Percentiles rank a stretch among this genome's conserved stretches.
Evolutionary conservation across 2,329 filamentous ascomycete species (phyloP).

Genomic region (Trichoderma brevicompactum): DNA sequence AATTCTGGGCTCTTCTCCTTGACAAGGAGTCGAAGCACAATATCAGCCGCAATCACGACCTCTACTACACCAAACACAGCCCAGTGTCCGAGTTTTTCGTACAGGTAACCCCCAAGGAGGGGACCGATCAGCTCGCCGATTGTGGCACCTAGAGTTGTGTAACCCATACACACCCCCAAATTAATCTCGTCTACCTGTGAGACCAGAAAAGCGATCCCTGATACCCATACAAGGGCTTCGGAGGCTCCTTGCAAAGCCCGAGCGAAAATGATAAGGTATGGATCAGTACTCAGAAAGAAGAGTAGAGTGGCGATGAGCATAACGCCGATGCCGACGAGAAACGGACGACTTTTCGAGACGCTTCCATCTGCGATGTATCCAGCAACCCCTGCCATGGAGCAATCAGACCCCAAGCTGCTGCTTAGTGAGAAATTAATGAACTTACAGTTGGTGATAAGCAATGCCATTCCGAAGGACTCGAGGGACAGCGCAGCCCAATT

Average conservation of each 20-base stretch:
- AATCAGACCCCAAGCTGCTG: not conserved
- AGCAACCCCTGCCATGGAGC: slow-evolving; percentile 17
- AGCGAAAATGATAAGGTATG: slow-evolving; percentile 26
- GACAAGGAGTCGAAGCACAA: slow-evolving; percentile 20
- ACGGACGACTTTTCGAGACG: slow-evolving; percentile 27
- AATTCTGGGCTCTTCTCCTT: slow-evolving; percentile 4
- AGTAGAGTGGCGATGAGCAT: slow-evolving; percentile 26
- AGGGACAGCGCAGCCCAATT: slow-evolving; percentile 26
- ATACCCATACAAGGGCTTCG: slow-evolving; percentile 27
- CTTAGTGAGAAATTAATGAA: not conserved
- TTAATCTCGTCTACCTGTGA: slow-evolving; percentile 27
- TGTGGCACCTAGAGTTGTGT: slow-evolving; percentile 24
- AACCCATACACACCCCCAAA: slow-evolving; percentile 26
- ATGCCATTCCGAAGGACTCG: slow-evolving; percentile 26
- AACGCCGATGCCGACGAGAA: slow-evolving; percentile 22
- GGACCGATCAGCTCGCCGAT: slow-evolving; percentile 26
- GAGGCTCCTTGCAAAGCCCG: slow-evolving; percentile 26
- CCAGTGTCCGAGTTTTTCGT: slow-evolving; percentile 26
- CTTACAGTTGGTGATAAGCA: slow-evolving; percentile 25
- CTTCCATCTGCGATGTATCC: slow-evolving; percentile 25
- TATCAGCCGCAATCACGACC: slow-evolving; percentile 2
- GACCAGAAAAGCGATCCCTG: slow-evolving; percentile 24
- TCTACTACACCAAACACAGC: slow-evolving; percentile 23
- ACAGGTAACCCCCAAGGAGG: slow-evolving; percentile 21
- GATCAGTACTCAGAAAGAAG: slow-evolving; percentile 24